These are phyloP conservation scores for Boletus rufocinnamomeus DNA, from an alignment of 768 basidiomycete species.

Conservation along the genomic window DNA sequence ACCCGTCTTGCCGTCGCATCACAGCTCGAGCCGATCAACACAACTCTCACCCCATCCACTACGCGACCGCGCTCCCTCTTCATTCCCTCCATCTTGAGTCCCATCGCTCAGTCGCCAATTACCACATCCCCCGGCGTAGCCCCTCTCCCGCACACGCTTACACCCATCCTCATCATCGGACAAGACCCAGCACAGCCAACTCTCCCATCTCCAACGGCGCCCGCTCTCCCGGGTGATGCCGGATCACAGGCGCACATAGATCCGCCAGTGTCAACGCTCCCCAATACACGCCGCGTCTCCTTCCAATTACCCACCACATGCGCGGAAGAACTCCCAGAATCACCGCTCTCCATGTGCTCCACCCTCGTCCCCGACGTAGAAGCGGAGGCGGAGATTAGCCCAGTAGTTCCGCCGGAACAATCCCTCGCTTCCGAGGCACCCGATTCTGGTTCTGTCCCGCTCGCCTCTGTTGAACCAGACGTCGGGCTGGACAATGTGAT, in stretches of 20 bases:
- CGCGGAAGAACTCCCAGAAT: background rate
- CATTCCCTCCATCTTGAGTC: background rate
- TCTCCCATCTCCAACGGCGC: background rate
- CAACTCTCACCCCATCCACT: background rate
- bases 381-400: background rate
- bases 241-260: background rate
- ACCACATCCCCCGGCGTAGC: background rate
- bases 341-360: slow-evolving; percentile 15
- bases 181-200: background rate
- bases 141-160: background rate
- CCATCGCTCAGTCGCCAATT: background rate
- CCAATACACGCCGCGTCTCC: slow-evolving; percentile 1
- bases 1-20: background rate
- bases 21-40: background rate
- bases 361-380: slow-evolving; percentile 10
- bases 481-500: background rate
- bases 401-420: background rate
- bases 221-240: background rate
- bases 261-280: background rate
- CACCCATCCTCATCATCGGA: slow-evolving; percentile 19
- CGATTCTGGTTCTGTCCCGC: background rate
- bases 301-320: slow-evolving; percentile 5
- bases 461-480: background rate
- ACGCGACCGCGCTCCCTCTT: background rate
- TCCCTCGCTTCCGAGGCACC: background rate